These are phyloP conservation scores for Amylostereum chailletii DNA, from an alignment of 1,284 basidiomycete species.

Conservation along the genomic window DNA sequence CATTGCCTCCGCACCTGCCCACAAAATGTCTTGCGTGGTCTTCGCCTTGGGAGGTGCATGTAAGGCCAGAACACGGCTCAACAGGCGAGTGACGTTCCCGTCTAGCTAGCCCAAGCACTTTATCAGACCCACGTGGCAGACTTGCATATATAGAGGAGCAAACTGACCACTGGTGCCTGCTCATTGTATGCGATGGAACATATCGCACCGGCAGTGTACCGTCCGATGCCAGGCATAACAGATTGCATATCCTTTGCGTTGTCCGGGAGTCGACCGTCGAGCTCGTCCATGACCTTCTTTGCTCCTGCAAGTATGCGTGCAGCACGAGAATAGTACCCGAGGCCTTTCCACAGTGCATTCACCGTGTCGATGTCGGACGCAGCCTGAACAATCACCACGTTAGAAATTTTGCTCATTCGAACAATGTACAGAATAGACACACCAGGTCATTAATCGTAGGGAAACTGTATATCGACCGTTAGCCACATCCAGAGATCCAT, in stretches of 20 bases:
- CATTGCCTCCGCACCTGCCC: slow-evolving; percentile 67
- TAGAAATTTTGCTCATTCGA: slow-evolving; percentile 2
- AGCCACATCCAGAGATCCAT: background rate
- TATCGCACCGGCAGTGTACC: slow-evolving; percentile 88
- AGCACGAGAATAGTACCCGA: slow-evolving; percentile 90
- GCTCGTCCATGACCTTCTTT: slow-evolving; percentile 63
- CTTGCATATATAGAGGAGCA: background rate
- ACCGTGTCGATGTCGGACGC: slow-evolving; percentile 75
- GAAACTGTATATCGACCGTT: slow-evolving; percentile 41
- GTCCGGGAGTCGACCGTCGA: slow-evolving; percentile 67
- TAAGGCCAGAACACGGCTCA: slow-evolving; percentile 76
- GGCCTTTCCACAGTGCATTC: slow-evolving; percentile 82
- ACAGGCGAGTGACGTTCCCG: slow-evolving; percentile 82
- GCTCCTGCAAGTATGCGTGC: slow-evolving; percentile 73
- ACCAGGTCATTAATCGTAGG: slow-evolving; percentile 79
- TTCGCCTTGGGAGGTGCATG: slow-evolving; percentile 79
- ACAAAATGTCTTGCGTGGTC: slow-evolving; percentile 70
- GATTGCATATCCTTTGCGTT: slow-evolving; percentile 78
- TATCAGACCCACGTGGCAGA: background rate
- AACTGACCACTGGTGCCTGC: slow-evolving; percentile 71
- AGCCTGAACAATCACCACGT: slow-evolving; percentile 33
- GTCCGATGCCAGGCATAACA: slow-evolving; percentile 83
- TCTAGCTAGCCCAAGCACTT: slow-evolving; percentile 55
- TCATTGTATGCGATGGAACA: slow-evolving; percentile 86
- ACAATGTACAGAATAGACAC: slow-evolving; percentile 14